Conservation (phyloP, 2,329 filamentous ascomycete species). For the Hypoxylon rubiginosum region DNA sequence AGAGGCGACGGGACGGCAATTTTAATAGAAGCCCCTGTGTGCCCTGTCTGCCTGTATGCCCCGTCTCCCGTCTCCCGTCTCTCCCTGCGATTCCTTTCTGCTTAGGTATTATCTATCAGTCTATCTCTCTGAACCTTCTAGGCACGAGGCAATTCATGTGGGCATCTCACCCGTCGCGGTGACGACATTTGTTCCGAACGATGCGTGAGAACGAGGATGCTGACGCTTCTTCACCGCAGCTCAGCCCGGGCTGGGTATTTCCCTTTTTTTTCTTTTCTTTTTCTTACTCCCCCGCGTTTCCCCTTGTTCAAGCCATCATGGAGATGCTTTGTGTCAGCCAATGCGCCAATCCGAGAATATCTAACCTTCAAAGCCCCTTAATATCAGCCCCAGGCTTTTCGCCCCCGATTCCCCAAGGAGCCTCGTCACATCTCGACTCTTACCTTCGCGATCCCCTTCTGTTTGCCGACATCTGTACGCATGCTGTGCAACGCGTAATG, state of each 20-base stretch:
- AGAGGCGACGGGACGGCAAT: slow-evolving; percentile 18
- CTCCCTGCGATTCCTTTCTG: slow-evolving; percentile 16
- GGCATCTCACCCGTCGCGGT: slow-evolving; percentile 26
- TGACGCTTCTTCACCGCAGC: slow-evolving; percentile 1
- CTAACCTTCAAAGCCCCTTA: slow-evolving; percentile 32
- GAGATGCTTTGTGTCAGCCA: slow-evolving; percentile 26
- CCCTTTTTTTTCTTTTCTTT: background rate
- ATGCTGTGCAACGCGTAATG: slow-evolving; percentile 37
- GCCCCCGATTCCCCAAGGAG: slow-evolving; percentile 5
- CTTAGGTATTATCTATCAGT: background rate
- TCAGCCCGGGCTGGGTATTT: background rate
- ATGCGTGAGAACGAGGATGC: background rate
- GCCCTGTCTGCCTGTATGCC: slow-evolving; percentile 16
- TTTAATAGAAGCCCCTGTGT: slow-evolving; percentile 28
- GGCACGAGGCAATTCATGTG: slow-evolving; percentile 29
- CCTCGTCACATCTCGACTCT: slow-evolving; percentile 42
- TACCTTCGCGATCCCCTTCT: slow-evolving; percentile 34
- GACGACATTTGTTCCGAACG: slow-evolving; percentile 35
- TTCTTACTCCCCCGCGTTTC: slow-evolving; percentile 27
- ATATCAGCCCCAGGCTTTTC: slow-evolving; percentile 25
- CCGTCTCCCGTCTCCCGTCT: slow-evolving; percentile 6
- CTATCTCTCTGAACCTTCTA: slow-evolving; percentile 10
- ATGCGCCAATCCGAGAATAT: slow-evolving; percentile 26
- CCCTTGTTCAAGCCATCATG: slow-evolving; percentile 14
- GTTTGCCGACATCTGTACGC: slow-evolving; percentile 27